phyloP scores from a whole-genome alignment of 2,329 filamentous ascomycete species.

The Bipolaris bicolor region DNA sequence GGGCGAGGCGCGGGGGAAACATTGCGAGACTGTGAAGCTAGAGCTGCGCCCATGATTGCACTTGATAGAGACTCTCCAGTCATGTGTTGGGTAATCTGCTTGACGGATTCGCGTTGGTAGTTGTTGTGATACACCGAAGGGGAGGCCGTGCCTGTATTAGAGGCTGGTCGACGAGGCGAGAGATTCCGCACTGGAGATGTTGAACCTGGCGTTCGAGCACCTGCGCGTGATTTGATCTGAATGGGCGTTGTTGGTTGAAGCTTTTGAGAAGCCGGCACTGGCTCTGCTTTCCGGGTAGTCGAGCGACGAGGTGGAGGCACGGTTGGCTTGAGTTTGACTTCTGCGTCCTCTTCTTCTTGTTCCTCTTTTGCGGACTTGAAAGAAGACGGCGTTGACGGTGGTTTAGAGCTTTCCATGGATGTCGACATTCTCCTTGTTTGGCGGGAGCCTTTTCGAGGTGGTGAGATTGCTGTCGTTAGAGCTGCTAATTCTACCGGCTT shows the following conservation, averaged over 20 bases:
- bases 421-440: constrained; percentile 31
- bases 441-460: constrained; percentile 24
- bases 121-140: constrained; percentile 47
- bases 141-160: constrained; percentile 30
- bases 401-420: constrained; percentile 36
- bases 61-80: constrained; percentile 71
- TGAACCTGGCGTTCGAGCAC: constrained; percentile 36
- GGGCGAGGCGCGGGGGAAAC: constrained; percentile 47
- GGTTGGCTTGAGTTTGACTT: constrained; percentile 38
- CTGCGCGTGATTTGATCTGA: constrained; percentile 43
- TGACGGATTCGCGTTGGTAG: constrained; percentile 47
- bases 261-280: constrained; percentile 10
- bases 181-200: constrained; percentile 29
- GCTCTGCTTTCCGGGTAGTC: constrained; percentile 20
- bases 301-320: constrained; percentile 48
- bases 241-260: constrained; percentile 25
- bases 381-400: constrained; percentile 39
- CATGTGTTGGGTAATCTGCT: constrained; percentile 55
- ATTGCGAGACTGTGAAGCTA: constrained; percentile 66
- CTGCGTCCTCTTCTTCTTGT: constrained; percentile 37
- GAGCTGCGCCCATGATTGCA: constrained; percentile 76
- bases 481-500: constrained; percentile 34
- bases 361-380: constrained; percentile 47
- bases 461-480: constrained; percentile 26
- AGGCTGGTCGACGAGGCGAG: constrained; percentile 29